phyloP scores from a whole-genome alignment of 2,329 filamentous ascomycete species.

The Fusarium praegraminearum region DNA sequence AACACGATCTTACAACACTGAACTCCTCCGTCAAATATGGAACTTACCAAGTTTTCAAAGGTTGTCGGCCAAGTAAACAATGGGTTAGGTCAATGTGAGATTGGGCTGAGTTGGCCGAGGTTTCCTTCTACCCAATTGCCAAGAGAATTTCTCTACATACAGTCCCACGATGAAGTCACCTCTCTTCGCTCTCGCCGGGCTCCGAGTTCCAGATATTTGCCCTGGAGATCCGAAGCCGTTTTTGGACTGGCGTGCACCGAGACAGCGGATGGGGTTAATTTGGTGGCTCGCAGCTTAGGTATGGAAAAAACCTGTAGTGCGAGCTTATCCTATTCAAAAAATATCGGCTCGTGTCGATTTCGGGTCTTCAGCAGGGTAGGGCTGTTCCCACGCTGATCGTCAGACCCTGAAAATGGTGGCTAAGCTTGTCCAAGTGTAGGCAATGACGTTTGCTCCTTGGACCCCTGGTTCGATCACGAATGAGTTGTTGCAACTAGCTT shows the following conservation, averaged over 20 bases:
- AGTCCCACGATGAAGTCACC: neutral
- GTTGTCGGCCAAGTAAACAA: conserved; percentile 7
- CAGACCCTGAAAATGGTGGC: conserved; percentile 32
- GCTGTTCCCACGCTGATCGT: conserved; percentile 11
- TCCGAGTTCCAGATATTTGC: conserved; percentile 13
- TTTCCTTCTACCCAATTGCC: neutral
- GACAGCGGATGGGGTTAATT: conserved; percentile 8
- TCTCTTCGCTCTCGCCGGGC: conserved; percentile 30
- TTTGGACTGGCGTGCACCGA: conserved; percentile 31
- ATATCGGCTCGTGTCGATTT: neutral
- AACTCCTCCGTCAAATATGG: neutral
- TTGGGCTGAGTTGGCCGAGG: conserved; percentile 11
- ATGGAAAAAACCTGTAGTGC: neutral
- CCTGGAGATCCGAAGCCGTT: conserved; percentile 15
- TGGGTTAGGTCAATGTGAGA: neutral
- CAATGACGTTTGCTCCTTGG: conserved; percentile 29
- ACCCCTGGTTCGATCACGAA: conserved; percentile 10
- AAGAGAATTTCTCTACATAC: conserved; percentile 12
- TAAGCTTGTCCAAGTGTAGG: conserved; percentile 14
- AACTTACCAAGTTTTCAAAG: neutral
- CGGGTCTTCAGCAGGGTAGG: conserved; percentile 6
- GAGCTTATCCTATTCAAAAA: conserved; percentile 4
- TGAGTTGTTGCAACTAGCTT: neutral
- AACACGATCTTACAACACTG: neutral
- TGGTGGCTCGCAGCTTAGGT: conserved; percentile 8